A percentile compares a stretch with the other conserved stretches of the same genome.
Evolutionary conservation across 176 grass and related monocot genomes (phyloP).

Genomic region (Phoenix roebelenii): DNA sequence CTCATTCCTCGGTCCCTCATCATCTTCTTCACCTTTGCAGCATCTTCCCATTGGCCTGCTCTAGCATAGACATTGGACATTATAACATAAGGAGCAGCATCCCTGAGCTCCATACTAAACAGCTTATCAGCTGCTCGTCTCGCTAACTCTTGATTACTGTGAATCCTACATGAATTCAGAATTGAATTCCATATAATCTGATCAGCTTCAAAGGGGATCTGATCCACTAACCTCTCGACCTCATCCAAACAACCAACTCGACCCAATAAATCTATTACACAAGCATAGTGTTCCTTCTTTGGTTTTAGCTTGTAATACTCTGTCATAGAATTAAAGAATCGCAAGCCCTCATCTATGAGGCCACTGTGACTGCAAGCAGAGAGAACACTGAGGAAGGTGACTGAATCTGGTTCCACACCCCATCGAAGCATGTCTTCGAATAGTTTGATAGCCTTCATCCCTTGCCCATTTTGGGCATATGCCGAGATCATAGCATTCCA

Average conservation of each 20-base stretch:
- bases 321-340: constrained; percentile 65
- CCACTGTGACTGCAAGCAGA: constrained; percentile 33
- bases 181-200: constrained; percentile 83
- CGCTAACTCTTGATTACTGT: constrained; percentile 69
- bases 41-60: constrained; percentile 65
- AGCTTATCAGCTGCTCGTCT: constrained; percentile 65
- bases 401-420: constrained; percentile 55
- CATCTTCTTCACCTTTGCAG: constrained; percentile 59
- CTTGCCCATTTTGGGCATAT: constrained; percentile 58
- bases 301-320: constrained; percentile 38
- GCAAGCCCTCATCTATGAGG: constrained; percentile 19
- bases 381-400: constrained; percentile 73
- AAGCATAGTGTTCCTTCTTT: constrained; percentile 75
- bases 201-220: constrained; percentile 52
- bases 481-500: constrained; percentile 77
- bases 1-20: constrained; percentile 68
- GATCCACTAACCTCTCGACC: constrained; percentile 47
- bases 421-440: constrained; percentile 53
- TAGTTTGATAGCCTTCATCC: constrained; percentile 56
- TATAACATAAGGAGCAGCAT: constrained; percentile 53
- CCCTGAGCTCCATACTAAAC: constrained; percentile 46
- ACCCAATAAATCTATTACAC: constrained; percentile 61
- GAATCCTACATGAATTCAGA: constrained; percentile 76
- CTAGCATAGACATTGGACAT: constrained; percentile 87
- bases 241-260: constrained; percentile 53